Evolutionary conservation across 192 early-diverging fungal species (phyloP), one percentile per base, ranked within the genome.

Genomic region (Glomus cerebriforme): DNA sequence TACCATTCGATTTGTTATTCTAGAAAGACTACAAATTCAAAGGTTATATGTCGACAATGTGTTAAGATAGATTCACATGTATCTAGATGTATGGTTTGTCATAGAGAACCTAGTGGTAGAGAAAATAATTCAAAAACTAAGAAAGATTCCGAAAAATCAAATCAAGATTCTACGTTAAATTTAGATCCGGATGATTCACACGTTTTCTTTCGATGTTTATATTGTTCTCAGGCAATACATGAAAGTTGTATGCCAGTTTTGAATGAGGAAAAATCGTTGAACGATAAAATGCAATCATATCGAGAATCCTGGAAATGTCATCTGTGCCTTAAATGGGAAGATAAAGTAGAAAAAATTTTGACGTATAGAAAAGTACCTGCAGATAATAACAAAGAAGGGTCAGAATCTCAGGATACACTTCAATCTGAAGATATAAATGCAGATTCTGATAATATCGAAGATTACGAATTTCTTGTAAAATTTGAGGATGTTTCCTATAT

Each of bases 401-500:
- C 60, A 39, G 73, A 75, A 7, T 77, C 77, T 43, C 79, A 49
- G 13, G 27, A 59, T 8, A 27, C 72, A 59, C 15, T 60, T 76
- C 26, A 27, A 29, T 31, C 37, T 12, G 39, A 77, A 6, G 10
- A 47, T 19, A 12, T n/a, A 73, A 73, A 34, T 19, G 24, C 71
- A 3, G 37, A 49, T 27, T 19, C 19, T 8, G 45, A 27, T 26
- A 37, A 47, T 10, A 79, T 77, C 43, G 71, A 80, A 10, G 73
- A 43, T 26, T 78, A 82, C n/a, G 80, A 82, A 43, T 75, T 82
- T n/a, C 73, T 89, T 22, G 67, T 89, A 17, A 89, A 89, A 39
- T 89, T 85, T 81, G 81, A 86, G 58, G 69, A 79, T 27, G 19
- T 80, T 59, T 86, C 86, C 5, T 86, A 88, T 68, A 75, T 88